Evolutionary conservation across 768 basidiomycete species (phyloP), one percentile per base, ranked within the genome.

Genomic region (Tricholomella constricta): DNA sequence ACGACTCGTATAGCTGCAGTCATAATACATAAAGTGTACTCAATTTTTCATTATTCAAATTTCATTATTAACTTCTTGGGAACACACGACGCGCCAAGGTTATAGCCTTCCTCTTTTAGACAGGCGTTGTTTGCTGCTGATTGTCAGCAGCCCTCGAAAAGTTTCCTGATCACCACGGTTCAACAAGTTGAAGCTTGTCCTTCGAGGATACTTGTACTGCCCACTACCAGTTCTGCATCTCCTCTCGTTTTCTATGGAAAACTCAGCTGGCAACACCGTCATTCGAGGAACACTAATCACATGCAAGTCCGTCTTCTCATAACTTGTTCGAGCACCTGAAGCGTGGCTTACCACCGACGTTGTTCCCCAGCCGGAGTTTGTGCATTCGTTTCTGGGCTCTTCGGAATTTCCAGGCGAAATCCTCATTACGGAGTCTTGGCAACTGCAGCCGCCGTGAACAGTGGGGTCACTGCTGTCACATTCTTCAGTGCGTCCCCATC

Each of bases 271-370:
- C 42, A 64, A 65, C 52, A 82, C 78, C 23, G 74, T 90, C 40
- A 73, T 77, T 25, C 72, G 79, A 51, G 85, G 86, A 51, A 82
- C 86, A 23, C 62, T 80, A 56, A 68, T 79, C 71, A 83, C 86
- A 85, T 91, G 89, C 88, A 80, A 87, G 89, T 90, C 83, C 83
- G 85, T 87, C 76, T 73, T 72, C 60, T 60, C 47, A 32, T 54
- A 54, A 41, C 53, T 58, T 56, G 27, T 38, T 37, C 23, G 52
- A 58, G 48, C 53, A 35, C 60, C 34, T 55, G 58, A 63, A 69
- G 52, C 68, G 62, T 60, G 54, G 65, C 62, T 63, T 57, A 64
- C 57, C 51, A 9, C 55, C 36, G 42, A 27, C 17, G 40, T 22
- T 19, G 36, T 57, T 51, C 47, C 38, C 36, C 60, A 93, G 91